These are phyloP conservation scores for Phytophthora cajani DNA, from an alignment of 352 stramenopile species.

Conservation along the genomic window DNA sequence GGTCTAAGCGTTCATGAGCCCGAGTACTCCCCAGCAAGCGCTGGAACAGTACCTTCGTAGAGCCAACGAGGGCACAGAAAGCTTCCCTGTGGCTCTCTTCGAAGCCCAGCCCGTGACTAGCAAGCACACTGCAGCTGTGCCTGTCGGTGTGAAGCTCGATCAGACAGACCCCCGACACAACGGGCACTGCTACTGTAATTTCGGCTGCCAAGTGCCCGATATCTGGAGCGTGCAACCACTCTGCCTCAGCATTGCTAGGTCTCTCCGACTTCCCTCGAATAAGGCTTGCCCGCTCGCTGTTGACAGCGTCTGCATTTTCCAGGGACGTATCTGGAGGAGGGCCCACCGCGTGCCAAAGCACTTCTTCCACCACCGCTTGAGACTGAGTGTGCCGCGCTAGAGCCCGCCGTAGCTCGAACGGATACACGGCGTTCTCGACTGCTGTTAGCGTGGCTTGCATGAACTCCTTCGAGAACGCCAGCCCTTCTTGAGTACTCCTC, in stretches of 20 bases:
- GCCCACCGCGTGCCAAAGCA: slow-evolving; percentile 43
- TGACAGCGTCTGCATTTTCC: slow-evolving; percentile 10
- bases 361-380: slow-evolving; percentile 45
- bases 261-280: slow-evolving; percentile 14
- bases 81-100: slow-evolving; percentile 6
- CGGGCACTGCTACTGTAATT: slow-evolving; percentile 29
- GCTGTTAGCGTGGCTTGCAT: slow-evolving; percentile 59
- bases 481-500: slow-evolving; percentile 45
- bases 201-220: slow-evolving; percentile 39
- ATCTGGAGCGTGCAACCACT: slow-evolving; percentile 46
- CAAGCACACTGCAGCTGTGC: slow-evolving; percentile 44
- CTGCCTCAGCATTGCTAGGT: slow-evolving; percentile 23
- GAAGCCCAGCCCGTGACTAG: slow-evolving; percentile 26
- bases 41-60: slow-evolving; percentile 38
- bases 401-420: slow-evolving; percentile 62
- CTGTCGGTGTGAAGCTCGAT: slow-evolving; percentile 55
- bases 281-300: slow-evolving; percentile 2
- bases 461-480: slow-evolving; percentile 59
- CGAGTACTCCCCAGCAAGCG: slow-evolving; percentile 50
- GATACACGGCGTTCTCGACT: slow-evolving; percentile 74
- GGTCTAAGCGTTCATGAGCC: slow-evolving; percentile 40
- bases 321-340: slow-evolving; percentile 17
- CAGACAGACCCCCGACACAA: slow-evolving; percentile 52
- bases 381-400: slow-evolving; percentile 31
- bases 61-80: slow-evolving; percentile 22